Evolutionary conservation across 805 yeast genomes (phyloP).

Genomic region (Saccharomycopsis sp.): DNA sequence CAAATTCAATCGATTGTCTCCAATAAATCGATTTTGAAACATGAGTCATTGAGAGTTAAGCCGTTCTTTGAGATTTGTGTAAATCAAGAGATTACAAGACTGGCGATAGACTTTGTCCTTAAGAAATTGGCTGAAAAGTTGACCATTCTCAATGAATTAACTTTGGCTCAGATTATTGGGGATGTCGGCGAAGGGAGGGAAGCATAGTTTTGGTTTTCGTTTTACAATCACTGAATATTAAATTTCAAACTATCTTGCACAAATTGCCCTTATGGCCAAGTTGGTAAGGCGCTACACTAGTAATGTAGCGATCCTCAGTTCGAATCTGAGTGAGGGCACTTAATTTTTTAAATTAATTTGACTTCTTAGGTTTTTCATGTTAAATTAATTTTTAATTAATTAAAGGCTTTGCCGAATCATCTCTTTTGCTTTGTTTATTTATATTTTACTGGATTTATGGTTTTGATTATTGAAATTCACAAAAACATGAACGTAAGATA

Average conservation of each 20-base stretch:
- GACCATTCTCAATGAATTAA: constrained; percentile 1
- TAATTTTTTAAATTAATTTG: neutral
- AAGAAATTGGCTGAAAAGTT: constrained; percentile 7
- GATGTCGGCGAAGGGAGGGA: constrained; percentile 1
- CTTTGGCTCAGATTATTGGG: constrained; percentile 23
- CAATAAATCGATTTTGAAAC: constrained; percentile 56
- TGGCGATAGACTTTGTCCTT: constrained; percentile 33
- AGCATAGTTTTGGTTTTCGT: too few relatives aligned
- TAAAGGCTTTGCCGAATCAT: too few relatives aligned
- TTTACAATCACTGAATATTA: too few relatives aligned
- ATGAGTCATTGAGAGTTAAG: constrained; percentile 63
- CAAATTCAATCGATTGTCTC: constrained; percentile 54
- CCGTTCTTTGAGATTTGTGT: constrained; percentile 52
- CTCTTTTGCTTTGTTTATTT: too few relatives aligned
- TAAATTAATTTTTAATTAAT: too few relatives aligned
- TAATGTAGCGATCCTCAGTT: constrained; percentile 34
- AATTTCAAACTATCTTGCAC: too few relatives aligned
- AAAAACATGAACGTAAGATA: too few relatives aligned
- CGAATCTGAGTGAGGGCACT: constrained; percentile 33
- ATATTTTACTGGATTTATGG: too few relatives aligned
- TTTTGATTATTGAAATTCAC: too few relatives aligned
- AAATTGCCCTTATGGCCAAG: constrained; percentile 32
- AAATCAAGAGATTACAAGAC: constrained; percentile 38
- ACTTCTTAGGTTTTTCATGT: too few relatives aligned
- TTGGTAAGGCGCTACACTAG: constrained; percentile 36